Evolutionary conservation across 169 alveolate species (phyloP).

Genomic region (Cryptosporidium ubiquitum): DNA sequence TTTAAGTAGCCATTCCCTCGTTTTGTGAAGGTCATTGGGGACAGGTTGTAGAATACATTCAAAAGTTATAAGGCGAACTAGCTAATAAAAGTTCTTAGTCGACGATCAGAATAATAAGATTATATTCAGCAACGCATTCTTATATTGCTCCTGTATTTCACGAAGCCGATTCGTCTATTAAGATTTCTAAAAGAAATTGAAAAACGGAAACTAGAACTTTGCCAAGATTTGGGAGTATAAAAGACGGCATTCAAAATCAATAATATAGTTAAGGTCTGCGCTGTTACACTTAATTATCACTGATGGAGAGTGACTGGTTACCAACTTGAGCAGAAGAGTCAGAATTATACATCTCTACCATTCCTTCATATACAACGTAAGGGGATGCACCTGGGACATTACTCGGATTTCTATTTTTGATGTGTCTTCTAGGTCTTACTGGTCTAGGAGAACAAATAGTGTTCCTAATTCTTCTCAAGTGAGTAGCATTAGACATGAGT

Average conservation of each 20-base stretch:
- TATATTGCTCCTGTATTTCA: not conserved
- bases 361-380: not conserved
- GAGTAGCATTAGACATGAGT: slow-evolving; percentile 21
- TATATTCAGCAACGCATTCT: not conserved
- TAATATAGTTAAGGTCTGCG: not conserved
- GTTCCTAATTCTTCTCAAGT: not conserved
- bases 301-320: not conserved
- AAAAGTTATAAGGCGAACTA: not conserved
- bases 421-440: slow-evolving; percentile 49
- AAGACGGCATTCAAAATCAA: not conserved
- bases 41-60: not conserved
- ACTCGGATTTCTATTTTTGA: slow-evolving; percentile 25
- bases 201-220: no score
- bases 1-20: not conserved
- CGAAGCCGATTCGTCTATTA: not conserved
- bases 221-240: not conserved
- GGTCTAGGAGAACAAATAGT: slow-evolving; percentile 15
- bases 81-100: no score
- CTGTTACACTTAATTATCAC: not conserved
- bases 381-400: slow-evolving; percentile 46
- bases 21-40: not conserved
- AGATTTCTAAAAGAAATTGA: not conserved
- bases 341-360: not conserved
- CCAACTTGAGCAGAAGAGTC: not conserved
- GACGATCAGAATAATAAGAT: no score